These are phyloP conservation scores for Pouteria campechiana DNA, from an alignment of 179 eudicot genomes.

Conservation along the genomic window DNA sequence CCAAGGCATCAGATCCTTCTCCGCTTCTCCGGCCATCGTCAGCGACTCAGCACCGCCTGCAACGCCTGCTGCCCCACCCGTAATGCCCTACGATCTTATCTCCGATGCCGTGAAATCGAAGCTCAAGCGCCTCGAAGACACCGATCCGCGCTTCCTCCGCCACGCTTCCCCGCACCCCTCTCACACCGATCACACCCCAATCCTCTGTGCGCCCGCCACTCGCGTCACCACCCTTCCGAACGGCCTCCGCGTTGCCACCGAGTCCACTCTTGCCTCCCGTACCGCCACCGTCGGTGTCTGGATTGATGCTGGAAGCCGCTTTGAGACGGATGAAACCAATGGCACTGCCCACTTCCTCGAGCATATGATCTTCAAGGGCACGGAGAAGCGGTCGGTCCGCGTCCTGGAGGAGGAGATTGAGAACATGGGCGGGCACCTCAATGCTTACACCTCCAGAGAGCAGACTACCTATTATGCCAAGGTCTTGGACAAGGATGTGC, in stretches of 20 bases:
- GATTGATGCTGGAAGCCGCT: constrained; percentile 72
- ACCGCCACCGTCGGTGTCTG: constrained; percentile 52
- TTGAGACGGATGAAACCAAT: constrained; percentile 51
- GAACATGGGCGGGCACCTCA: constrained; percentile 51
- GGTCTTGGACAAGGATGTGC: constrained; percentile 31
- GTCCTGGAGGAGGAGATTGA: constrained; percentile 66
- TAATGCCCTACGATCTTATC: constrained; percentile 39
- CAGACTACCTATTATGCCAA: constrained; percentile 36
- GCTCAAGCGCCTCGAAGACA: constrained; percentile 23
- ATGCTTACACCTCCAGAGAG: constrained; percentile 50
- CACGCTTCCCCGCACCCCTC: constrained; percentile 30
- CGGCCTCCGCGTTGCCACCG: constrained; percentile 45
- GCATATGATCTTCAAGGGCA: constrained; percentile 78
- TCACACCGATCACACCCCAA: constrained; percentile 28
- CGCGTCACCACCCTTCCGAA: constrained; percentile 29
- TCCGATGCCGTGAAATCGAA: constrained; percentile 32
- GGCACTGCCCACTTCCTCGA: constrained; percentile 72
- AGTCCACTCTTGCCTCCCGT: constrained; percentile 22
- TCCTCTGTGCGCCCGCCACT: constrained; percentile 31
- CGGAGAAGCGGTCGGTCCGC: constrained; percentile 29
- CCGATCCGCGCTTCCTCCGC: constrained; percentile 38
- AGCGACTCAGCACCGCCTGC: constrained; percentile 5
- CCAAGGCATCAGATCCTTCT: constrained; percentile 15
- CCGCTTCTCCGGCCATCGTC: constrained; percentile 11
- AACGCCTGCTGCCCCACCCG: constrained; percentile 19